Evolutionary conservation across 1,284 basidiomycete species (phyloP), one percentile per base, ranked within the genome.

Genomic region (Fomitopsis palustris): DNA sequence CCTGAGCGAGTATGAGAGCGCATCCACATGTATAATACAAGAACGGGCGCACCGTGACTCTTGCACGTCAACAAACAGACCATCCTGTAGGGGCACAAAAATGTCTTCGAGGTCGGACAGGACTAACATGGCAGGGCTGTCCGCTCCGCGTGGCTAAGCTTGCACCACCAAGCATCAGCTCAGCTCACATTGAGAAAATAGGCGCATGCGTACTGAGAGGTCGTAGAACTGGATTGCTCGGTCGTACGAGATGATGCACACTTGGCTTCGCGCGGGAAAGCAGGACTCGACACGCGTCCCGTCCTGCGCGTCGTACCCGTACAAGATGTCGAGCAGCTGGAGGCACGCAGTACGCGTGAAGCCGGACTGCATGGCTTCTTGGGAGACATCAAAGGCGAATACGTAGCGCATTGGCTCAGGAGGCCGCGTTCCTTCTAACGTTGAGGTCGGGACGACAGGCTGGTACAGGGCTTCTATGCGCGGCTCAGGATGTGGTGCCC

Each of bases 101-200:
- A 95, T 88, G 66, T 99, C 97, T 25, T 96, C 86, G 37, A 98
- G 77, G 70, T 99, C 97, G 0, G 92, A 79, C 6, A 98, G 85
- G 43, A 99, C 85, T 42, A 96, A 79, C 81, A 97, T 92, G 55
- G 86, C 82, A 1, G 88, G 83, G 62, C 81, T 76, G 61, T 86
- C 61, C 5, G 59, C 81, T 37, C 79, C 72, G 58, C 72, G 73
- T 70, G 86, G 79, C 91, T 87, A 59, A 52, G 53, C 58, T 61
- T 62, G 27, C 62, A 51, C 49, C 23, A 33, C 55, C 19, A 38
- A 25, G n/a, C 49, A 60, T 42, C 35, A 55, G 47, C 53, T 21
- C 33, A 38, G 45, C 35, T 47, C 52, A 53, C 19, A 23, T 31
- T 37, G 42, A 38, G 38, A 23, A 43, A 27, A 42, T 29, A 45